Conservation (phyloP, 2,329 filamentous ascomycete species). For the Plenodomus lindquistii region DNA sequence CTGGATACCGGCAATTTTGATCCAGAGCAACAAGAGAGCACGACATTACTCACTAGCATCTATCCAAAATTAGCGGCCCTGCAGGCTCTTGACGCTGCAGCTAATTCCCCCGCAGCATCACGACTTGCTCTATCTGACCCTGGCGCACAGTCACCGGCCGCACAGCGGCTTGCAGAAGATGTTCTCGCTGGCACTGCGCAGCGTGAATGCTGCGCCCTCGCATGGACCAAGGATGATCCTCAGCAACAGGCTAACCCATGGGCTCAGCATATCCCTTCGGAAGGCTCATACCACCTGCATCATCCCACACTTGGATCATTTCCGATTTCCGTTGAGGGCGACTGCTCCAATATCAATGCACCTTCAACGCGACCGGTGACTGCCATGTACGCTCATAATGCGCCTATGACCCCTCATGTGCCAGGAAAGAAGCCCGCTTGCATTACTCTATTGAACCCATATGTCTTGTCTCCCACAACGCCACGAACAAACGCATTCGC, state of each 20-base stretch:
- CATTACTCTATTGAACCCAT: constrained; percentile 46
- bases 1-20: constrained; percentile 30
- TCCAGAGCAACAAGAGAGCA: constrained; percentile 35
- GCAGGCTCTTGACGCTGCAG: constrained; percentile 50
- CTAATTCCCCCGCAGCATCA: constrained; percentile 50
- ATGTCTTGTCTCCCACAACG: constrained; percentile 41
- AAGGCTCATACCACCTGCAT: constrained; percentile 50
- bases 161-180: constrained; percentile 63
- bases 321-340: constrained; percentile 48
- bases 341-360: constrained; percentile 45
- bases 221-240: constrained; percentile 59
- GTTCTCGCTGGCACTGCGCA: constrained; percentile 66
- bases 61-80: constrained; percentile 54
- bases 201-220: constrained; percentile 69
- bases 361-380: constrained; percentile 45
- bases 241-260: constrained; percentile 43
- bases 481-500: constrained; percentile 38
- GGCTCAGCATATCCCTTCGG: constrained; percentile 41
- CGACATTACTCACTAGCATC: constrained; percentile 46
- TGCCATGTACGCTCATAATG: constrained; percentile 45
- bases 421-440: constrained; percentile 31
- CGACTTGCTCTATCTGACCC: constrained; percentile 70
- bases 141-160: constrained; percentile 63
- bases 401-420: constrained; percentile 43
- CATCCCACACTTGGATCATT: constrained; percentile 52